Conservation (phyloP, 257 asterid species). For the Solanum virginianum region DNA sequence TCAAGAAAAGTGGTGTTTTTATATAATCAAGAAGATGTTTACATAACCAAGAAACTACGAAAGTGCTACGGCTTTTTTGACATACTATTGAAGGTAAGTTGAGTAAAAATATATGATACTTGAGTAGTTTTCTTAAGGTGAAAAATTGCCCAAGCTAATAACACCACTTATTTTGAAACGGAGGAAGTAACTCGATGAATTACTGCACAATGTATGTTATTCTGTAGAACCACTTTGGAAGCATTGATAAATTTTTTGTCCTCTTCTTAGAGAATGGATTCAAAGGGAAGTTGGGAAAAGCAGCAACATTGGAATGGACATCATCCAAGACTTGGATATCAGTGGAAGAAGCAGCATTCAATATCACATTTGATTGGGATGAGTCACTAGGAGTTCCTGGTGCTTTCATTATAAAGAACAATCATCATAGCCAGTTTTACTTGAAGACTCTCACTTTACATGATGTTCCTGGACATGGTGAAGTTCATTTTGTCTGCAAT, state of each 20-base stretch:
- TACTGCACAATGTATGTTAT: neutral
- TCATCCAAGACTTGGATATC: conserved; percentile 38
- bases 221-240: neutral
- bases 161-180: neutral
- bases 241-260: neutral
- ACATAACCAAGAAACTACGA: neutral
- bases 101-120: neutral
- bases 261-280: conserved; percentile 13
- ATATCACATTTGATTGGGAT: conserved; percentile 51
- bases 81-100: neutral
- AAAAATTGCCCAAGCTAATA: neutral
- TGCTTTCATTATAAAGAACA: conserved; percentile 51
- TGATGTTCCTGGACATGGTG: conserved; percentile 54
- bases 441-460: conserved; percentile 53
- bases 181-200: neutral
- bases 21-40: neutral
- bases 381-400: conserved; percentile 63
- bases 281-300: conserved; percentile 71
- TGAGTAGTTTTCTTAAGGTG: neutral
- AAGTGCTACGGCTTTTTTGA: neutral
- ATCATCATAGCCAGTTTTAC: conserved; percentile 62
- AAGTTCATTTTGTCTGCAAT: conserved; percentile 55
- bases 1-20: neutral
- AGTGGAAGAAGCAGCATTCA: conserved; percentile 40
- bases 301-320: conserved; percentile 49